A percentile compares a stretch with the other conserved stretches of the same genome.
Conservation (phyloP, 768 basidiomycete genomes). For the Asterophora parasitica region DNA sequence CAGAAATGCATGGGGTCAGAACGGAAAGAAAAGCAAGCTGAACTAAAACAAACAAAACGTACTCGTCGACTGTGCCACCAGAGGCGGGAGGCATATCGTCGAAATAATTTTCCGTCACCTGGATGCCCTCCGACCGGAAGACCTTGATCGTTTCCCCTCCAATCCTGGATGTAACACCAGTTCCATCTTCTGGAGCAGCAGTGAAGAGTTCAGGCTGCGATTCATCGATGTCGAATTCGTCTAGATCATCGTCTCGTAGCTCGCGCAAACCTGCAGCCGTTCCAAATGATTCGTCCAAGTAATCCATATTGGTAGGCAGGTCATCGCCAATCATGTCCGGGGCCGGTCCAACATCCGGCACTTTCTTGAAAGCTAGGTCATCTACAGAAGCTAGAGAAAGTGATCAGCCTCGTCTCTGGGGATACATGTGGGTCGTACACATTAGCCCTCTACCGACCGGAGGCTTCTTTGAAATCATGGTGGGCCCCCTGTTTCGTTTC, state of each 20-base stretch:
- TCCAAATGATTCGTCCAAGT: slow-evolving; percentile 79
- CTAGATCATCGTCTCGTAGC: slow-evolving; percentile 66
- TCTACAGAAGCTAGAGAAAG: slow-evolving; percentile 61
- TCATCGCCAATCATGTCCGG: slow-evolving; percentile 92
- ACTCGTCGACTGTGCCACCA: slow-evolving; percentile 43
- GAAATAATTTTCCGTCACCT: slow-evolving; percentile 70
- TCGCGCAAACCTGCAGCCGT: slow-evolving; percentile 72
- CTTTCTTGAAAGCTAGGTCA: slow-evolving; percentile 69
- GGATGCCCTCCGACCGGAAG: slow-evolving; percentile 58
- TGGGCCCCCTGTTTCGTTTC: slow-evolving; percentile 24
- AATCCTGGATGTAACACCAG: slow-evolving; percentile 51
- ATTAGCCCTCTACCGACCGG: slow-evolving; percentile 25
- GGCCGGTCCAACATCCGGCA: slow-evolving; percentile 72
- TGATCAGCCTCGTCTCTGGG: neutral
- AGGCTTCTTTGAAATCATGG: slow-evolving; percentile 26
- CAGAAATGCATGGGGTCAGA: slow-evolving; percentile 4
- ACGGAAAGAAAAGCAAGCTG: neutral
- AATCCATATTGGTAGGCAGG: slow-evolving; percentile 83
- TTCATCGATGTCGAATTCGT: slow-evolving; percentile 52
- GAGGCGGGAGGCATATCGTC: slow-evolving; percentile 57
- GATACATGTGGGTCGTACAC: slow-evolving; percentile 22
- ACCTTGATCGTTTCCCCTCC: slow-evolving; percentile 87
- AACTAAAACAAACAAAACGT: slow-evolving; percentile 23
- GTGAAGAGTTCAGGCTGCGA: slow-evolving; percentile 18
- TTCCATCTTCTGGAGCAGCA: slow-evolving; percentile 22